A percentile compares a stretch with the other conserved stretches of the same genome.
Evolutionary conservation across 2,329 filamentous ascomycete species (phyloP).

Genomic region (Beauveria medogensis): DNA sequence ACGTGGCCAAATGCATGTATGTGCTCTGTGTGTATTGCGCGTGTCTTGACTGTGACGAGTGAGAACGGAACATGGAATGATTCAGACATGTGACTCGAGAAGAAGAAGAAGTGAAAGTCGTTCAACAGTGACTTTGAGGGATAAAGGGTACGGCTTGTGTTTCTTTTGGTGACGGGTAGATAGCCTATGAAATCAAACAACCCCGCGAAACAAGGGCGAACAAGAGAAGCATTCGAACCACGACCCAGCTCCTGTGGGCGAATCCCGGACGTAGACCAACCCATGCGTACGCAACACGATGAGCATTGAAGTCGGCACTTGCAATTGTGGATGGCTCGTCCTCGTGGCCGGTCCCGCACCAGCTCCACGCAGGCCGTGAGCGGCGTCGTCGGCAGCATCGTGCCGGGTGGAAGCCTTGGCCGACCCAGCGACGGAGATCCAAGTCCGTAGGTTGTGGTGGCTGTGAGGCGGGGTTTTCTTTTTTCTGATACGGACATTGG

Average conservation of each 20-base stretch:
- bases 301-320: neutral
- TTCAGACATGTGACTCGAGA: no score
- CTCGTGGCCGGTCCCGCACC: neutral
- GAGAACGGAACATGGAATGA: neutral
- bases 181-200: neutral
- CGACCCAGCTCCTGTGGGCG: no score
- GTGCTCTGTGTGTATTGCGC: neutral
- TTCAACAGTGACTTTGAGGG: constrained; percentile 9
- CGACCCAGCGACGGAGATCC: neutral
- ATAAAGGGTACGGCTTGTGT: neutral
- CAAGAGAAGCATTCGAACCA: no score
- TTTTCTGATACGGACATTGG: neutral
- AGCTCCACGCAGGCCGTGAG: neutral
- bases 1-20: constrained; percentile 6
- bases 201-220: neutral
- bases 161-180: neutral
- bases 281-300: neutral
- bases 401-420: neutral
- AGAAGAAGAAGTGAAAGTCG: neutral
- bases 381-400: neutral
- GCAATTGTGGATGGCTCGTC: neutral
- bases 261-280: neutral
- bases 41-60: constrained; percentile 5
- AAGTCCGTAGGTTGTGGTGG: neutral
- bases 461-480: neutral